A percentile compares a stretch with the other conserved stretches of the same genome.
Conservation (phyloP, 352 stramenopile species). For the Phytophthora citrophthora region DNA sequence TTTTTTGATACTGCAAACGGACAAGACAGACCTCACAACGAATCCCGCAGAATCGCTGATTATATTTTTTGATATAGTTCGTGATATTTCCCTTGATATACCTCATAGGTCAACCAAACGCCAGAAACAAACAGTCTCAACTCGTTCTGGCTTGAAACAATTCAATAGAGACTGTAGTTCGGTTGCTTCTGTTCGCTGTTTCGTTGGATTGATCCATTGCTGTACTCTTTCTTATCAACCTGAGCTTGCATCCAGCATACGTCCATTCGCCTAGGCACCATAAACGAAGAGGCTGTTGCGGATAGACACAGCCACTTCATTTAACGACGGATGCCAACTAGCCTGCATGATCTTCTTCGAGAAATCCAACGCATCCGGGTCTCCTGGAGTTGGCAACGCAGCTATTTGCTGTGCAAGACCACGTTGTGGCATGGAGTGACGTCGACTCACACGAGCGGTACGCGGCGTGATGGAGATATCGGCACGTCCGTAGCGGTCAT, state of each 20-base stretch:
- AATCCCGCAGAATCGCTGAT: too few species aligned
- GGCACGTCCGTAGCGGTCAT: conserved; percentile 82
- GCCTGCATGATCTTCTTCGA: conserved; percentile 88
- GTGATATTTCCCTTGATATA: conserved; percentile 35
- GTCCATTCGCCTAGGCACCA: conserved; percentile 39
- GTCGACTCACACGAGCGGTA: conserved; percentile 48
- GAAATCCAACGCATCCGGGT: conserved; percentile 75
- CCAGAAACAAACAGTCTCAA: conserved; percentile 2
- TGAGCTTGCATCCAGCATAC: conserved; percentile 1
- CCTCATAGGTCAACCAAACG: conserved; percentile 5
- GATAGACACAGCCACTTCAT: conserved; percentile 83
- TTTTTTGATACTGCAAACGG: too few species aligned
- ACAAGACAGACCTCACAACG: too few species aligned
- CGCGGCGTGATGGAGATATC: conserved; percentile 72
- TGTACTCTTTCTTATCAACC: conserved; percentile 17
- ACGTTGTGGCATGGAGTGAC: conserved; percentile 76
- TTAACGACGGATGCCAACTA: conserved; percentile 83
- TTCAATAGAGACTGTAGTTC: conserved; percentile 16
- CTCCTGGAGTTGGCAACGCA: conserved; percentile 31
- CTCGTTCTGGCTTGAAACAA: conserved; percentile 1
- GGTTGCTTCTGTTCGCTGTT: conserved; percentile 23
- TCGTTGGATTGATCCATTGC: conserved; percentile 10
- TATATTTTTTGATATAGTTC: conserved; percentile 23
- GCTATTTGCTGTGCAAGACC: conserved; percentile 69
- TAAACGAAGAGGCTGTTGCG: conserved; percentile 90